A percentile compares a stretch with the other conserved stretches of the same genome.
phyloP scores from a whole-genome alignment of 352 stramenopile species.

The Blastocystis sp. region DNA sequence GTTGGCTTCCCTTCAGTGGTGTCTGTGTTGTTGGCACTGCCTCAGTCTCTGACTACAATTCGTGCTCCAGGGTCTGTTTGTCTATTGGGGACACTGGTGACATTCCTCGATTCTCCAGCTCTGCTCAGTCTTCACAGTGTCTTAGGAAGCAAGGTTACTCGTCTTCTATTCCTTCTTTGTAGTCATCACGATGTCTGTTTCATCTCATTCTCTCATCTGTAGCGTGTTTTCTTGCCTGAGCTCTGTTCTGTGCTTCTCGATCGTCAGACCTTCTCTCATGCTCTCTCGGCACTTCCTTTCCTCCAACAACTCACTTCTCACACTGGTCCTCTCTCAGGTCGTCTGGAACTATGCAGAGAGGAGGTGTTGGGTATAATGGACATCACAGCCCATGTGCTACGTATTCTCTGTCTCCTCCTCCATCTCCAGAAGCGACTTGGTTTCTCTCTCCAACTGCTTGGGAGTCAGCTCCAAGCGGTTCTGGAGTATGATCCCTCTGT shows the following conservation, averaged over 20 bases:
- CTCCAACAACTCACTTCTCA: neutral
- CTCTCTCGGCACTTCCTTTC: neutral
- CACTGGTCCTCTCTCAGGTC: neutral
- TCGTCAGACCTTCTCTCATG: neutral
- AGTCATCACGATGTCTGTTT: neutral
- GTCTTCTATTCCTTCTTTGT: conserved; percentile 32
- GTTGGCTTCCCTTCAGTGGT: conserved; percentile 8
- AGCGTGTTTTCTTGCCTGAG: neutral
- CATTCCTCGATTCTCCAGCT: neutral
- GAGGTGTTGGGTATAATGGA: neutral
- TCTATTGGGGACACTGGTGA: neutral
- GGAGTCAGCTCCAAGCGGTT: neutral
- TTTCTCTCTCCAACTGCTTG: conserved; percentile 15
- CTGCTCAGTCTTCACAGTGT: neutral
- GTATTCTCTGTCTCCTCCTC: conserved; percentile 24
- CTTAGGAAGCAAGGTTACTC: neutral
- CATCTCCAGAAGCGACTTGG: conserved; percentile 22
- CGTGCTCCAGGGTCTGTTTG: neutral
- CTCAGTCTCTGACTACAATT: neutral
- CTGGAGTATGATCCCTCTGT: conserved; percentile 24
- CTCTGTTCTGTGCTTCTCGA: conserved; percentile 6
- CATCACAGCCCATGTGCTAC: neutral
- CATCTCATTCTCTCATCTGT: neutral
- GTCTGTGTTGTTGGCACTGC: neutral
- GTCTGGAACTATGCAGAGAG: neutral